Evolutionary conservation across 2,329 filamentous ascomycete species (phyloP).

Genomic region (Fusarium anthophilum): DNA sequence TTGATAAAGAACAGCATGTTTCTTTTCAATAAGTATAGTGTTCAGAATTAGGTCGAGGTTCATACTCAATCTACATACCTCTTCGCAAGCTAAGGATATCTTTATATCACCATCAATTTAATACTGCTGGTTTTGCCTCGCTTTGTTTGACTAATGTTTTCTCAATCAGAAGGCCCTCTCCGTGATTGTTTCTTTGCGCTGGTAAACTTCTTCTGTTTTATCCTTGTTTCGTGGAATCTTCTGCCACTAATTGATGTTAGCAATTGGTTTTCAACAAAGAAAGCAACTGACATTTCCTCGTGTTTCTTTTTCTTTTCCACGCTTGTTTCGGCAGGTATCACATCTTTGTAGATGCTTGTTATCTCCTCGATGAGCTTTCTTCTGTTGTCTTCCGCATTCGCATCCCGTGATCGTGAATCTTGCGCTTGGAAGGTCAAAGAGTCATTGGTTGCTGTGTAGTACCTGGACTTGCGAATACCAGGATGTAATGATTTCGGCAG

Average conservation of each 20-base stretch:
- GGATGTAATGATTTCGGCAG: conserved; percentile 60
- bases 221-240: conserved; percentile 54
- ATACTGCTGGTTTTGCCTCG: background rate
- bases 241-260: conserved; percentile 53
- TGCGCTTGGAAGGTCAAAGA: conserved; percentile 66
- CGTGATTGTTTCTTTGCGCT: conserved; percentile 62
- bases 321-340: conserved; percentile 58
- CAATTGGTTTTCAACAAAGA: background rate
- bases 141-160: background rate
- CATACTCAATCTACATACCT: background rate
- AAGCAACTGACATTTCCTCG: conserved; percentile 53
- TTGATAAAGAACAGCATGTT: background rate
- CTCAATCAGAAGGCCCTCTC: conserved; percentile 47
- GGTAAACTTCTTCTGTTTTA: conserved; percentile 59
- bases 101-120: background rate
- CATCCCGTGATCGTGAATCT: conserved; percentile 60
- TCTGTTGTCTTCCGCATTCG: conserved; percentile 64
- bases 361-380: conserved; percentile 60
- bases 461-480: conserved; percentile 61
- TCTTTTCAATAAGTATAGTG: background rate
- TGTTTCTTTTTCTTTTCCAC: conserved; percentile 59
- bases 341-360: conserved; percentile 56
- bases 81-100: background rate
- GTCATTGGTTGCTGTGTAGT: conserved; percentile 62
- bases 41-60: background rate